A percentile compares a stretch with the other conserved stretches of the same genome.
Evolutionary conservation across 495 filamentous ascomycete species (phyloP).

Genomic region (Penicillium manginii): DNA sequence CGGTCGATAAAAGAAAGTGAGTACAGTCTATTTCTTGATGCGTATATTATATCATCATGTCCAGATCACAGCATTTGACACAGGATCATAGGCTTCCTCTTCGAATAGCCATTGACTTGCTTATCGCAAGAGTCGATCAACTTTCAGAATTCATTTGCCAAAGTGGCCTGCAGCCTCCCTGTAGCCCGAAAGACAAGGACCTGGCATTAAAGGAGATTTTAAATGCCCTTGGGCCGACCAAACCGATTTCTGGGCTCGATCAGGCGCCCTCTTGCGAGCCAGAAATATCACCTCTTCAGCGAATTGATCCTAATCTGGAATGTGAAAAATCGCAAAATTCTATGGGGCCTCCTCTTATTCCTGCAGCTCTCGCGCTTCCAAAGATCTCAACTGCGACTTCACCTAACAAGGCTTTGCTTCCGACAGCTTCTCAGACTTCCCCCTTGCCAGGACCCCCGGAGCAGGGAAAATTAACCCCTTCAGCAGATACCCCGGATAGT

Average conservation of each 20-base stretch:
- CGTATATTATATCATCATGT: background rate
- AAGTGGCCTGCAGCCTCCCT: conserved; percentile 24
- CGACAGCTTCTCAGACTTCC: background rate
- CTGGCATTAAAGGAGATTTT: conserved; percentile 15
- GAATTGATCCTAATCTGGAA: background rate
- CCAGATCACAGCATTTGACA: background rate
- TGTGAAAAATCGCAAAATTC: background rate
- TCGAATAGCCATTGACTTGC: conserved; percentile 27
- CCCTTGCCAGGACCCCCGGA: background rate
- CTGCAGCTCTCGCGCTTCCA: background rate
- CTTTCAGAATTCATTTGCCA: conserved; percentile 23
- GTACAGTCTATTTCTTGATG: background rate
- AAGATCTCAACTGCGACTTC: background rate
- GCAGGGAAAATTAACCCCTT: background rate
- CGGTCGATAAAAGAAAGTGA: conserved; percentile 33
- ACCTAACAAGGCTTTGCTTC: background rate
- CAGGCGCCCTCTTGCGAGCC: background rate
- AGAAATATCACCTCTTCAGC: background rate
- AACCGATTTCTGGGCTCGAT: background rate
- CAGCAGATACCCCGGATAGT: conserved; percentile 2
- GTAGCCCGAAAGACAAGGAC: conserved; percentile 18
- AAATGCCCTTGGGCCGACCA: conserved; percentile 8
- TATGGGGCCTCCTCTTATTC: background rate
- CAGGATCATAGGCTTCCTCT: conserved; percentile 17
- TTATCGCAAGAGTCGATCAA: conserved; percentile 23